Evolutionary conservation across 1,284 basidiomycete species (phyloP), one percentile per base, ranked within the genome.

Genomic region (Volvariella volvacea): DNA sequence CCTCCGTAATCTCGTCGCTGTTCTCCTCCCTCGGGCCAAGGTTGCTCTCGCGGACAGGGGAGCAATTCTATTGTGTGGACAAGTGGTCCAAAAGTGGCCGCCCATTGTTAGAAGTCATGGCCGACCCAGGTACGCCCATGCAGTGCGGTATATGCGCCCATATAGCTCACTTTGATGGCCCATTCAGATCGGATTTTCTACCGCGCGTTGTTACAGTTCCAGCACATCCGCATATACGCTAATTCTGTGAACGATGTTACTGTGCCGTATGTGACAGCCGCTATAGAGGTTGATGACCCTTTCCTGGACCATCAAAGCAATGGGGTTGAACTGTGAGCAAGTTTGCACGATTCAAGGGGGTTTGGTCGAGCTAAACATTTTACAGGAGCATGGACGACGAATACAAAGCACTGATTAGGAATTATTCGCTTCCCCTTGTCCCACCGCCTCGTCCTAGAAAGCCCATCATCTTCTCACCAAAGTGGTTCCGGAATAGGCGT

Each of bases 181-280:
- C 32, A 30, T 42, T 4, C 38, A 84, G 88, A 82, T 19, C 74
- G 76, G 14, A 67, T 87, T 25, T 97, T 97, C 60, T 82, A 85
- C 55, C 78, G 87, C 51, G 87, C 83, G 2, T 69, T 97, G 30
- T 50, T 70, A 0, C 64, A 67, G 22, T 97, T 97, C 61, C 62
- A 76, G 20, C 69, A 80, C 31, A 70, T 92, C 36, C 70, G 80
- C 46, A 77, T 97, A 48, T 96, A 92, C 54, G 92, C 90, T 7
- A 95, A 94, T 63, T 78, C 83, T 80, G 65, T 90, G 30, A 81
- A 88, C 52, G 90, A 92, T 55, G 48, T 70, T 6, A 91, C 91
- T 1, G 92, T 94, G 1, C 88, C 90, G 1, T 94, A 88, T 54
- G 67, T 85, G 6, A 88, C 88, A 1, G 78, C 87, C 2, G 78